These are phyloP conservation scores for Medicago ruthenica DNA, from an alignment of 306 rosid species.

Conservation along the genomic window DNA sequence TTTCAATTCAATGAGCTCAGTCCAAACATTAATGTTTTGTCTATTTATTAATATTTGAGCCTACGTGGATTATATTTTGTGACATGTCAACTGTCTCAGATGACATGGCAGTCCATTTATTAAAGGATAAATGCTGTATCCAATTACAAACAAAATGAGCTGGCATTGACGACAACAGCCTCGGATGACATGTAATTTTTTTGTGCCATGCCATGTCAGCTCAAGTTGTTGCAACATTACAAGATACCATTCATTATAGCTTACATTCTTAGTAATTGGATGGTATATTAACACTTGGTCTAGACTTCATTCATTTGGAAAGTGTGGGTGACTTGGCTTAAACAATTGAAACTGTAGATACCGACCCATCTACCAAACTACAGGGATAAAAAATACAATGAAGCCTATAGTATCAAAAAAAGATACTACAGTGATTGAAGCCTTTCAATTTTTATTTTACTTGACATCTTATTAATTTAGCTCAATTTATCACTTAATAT, in stretches of 20 bases:
- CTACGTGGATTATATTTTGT: background rate
- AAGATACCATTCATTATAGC: background rate
- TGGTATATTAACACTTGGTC: background rate
- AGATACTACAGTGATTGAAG: background rate
- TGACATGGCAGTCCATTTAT: background rate
- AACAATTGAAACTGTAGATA: background rate
- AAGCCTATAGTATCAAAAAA: background rate
- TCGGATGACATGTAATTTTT: background rate
- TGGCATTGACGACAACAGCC: background rate
- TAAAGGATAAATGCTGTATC: background rate
- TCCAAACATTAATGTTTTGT: background rate
- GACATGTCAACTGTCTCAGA: background rate
- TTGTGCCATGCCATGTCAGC: slow-evolving; percentile 13
- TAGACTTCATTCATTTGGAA: background rate
- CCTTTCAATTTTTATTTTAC: background rate
- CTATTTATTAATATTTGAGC: background rate
- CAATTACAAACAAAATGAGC: slow-evolving; percentile 4
- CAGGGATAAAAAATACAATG: background rate
- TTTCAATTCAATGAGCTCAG: background rate
- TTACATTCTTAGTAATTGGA: slow-evolving; percentile 1
- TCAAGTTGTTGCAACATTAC: slow-evolving; percentile 6
- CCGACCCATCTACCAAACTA: slow-evolving; percentile 7
- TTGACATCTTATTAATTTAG: background rate
- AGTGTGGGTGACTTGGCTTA: background rate
- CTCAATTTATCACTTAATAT: background rate